Conservation (phyloP, 2,329 filamentous ascomycete genomes). For the Talaromyces sp. region DNA sequence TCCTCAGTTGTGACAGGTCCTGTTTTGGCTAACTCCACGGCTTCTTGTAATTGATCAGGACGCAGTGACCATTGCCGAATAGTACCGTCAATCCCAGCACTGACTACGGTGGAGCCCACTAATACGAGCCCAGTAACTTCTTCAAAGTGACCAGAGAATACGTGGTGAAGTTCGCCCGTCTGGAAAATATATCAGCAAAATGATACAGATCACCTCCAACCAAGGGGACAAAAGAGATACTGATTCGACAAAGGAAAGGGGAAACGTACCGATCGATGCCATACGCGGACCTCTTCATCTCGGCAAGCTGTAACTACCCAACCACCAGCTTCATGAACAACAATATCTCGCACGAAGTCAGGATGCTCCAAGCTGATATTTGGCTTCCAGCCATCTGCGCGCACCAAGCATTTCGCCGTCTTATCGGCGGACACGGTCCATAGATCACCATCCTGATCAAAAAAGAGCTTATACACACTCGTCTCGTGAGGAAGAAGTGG, state of each 20-base stretch:
- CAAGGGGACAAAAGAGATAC: neutral
- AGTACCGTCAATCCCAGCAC: constrained; percentile 87
- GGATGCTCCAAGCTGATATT: constrained; percentile 78
- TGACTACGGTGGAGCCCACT: constrained; percentile 64
- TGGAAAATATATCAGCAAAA: constrained; percentile 26
- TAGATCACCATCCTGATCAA: constrained; percentile 72
- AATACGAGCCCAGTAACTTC: constrained; percentile 83
- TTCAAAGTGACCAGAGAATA: constrained; percentile 83
- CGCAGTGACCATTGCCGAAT: constrained; percentile 80
- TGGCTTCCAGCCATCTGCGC: constrained; percentile 67
- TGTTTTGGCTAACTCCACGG: constrained; percentile 52
- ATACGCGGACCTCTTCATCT: constrained; percentile 89
- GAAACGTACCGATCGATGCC: constrained; percentile 64
- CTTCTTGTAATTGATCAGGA: constrained; percentile 61
- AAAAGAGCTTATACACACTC: constrained; percentile 78
- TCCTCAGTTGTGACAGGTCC: constrained; percentile 47
- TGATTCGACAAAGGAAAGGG: neutral
- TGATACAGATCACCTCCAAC: neutral
- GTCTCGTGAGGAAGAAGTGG: constrained; percentile 82
- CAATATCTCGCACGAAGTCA: constrained; percentile 85
- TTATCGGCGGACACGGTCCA: constrained; percentile 96
- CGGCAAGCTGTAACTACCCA: constrained; percentile 87
- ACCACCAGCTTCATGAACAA: constrained; percentile 66
- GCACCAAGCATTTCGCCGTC: constrained; percentile 76
- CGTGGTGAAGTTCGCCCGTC: constrained; percentile 72